Percentiles rank a stretch among this genome's conserved stretches.
Conservation (phyloP, 192 early-diverging fungal species). For the Backusella psychrophila region DNA sequence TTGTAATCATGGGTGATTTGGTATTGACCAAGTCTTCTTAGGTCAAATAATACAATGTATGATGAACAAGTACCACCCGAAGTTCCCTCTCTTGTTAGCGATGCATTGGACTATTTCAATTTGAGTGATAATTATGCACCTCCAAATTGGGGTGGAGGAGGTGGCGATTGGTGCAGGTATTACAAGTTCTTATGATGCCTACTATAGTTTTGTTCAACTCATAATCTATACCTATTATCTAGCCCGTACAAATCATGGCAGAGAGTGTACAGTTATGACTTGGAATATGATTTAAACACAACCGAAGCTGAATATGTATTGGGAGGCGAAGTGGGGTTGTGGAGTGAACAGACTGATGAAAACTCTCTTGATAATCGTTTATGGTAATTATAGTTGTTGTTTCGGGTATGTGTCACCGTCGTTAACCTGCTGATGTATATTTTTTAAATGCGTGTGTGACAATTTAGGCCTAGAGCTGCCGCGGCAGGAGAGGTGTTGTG, state of each 20-base stretch:
- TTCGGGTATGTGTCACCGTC: not conserved
- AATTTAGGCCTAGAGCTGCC: slow-evolving; percentile 56
- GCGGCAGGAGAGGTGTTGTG: slow-evolving; percentile 63
- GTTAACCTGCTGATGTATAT: not conserved
- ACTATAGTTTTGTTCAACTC: not conserved
- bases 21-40: not conserved
- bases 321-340: slow-evolving; percentile 72
- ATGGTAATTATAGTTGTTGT: slow-evolving; percentile 41
- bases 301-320: slow-evolving; percentile 56
- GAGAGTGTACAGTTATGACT: slow-evolving; percentile 69
- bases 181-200: not conserved
- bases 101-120: slow-evolving; percentile 24
- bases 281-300: slow-evolving; percentile 48
- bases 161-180: slow-evolving; percentile 67
- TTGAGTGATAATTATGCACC: slow-evolving; percentile 25
- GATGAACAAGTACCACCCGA: slow-evolving; percentile 33
- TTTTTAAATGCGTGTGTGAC: not conserved
- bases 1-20: not conserved
- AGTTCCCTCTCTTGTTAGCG: slow-evolving; percentile 25
- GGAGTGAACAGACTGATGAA: slow-evolving; percentile 70
- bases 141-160: slow-evolving; percentile 42
- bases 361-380: slow-evolving; percentile 61
- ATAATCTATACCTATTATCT: not conserved
- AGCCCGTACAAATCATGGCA: slow-evolving; percentile 77
- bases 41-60: slow-evolving; percentile 58